phyloP scores from a whole-genome alignment of 2,329 filamentous ascomycete species.

The Colletotrichum sp. region DNA sequence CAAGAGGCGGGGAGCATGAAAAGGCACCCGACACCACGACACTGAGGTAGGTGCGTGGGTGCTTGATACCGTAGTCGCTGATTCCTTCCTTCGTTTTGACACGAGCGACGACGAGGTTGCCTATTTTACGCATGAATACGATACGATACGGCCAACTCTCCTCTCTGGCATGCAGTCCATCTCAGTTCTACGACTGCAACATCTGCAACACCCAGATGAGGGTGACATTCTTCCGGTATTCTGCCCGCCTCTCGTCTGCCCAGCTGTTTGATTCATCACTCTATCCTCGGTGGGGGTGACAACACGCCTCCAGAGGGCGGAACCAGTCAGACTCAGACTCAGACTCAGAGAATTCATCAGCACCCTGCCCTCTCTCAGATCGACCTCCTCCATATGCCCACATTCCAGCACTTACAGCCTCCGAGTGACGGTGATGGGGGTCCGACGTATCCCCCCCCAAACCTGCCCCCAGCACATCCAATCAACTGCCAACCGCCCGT shows the following conservation, averaged over 20 bases:
- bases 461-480: neutral
- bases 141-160: neutral
- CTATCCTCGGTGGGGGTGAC: neutral
- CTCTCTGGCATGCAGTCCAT: neutral
- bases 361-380: neutral
- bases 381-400: neutral
- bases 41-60: neutral
- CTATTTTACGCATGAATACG: neutral
- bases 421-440: neutral
- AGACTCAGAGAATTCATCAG: neutral
- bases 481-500: neutral
- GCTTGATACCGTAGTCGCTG: neutral
- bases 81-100: neutral
- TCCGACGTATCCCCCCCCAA: neutral
- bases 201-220: neutral
- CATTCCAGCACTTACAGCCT: conserved; percentile 2
- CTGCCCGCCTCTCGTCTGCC: conserved; percentile 7
- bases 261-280: neutral
- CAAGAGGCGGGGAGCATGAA: neutral
- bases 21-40: neutral
- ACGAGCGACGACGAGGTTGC: neutral
- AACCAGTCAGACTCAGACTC: neutral
- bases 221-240: neutral
- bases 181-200: neutral
- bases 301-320: neutral